Evolutionary conservation across 106 monocot species (phyloP).

Genomic region (Phalaenopsis aphrodite): DNA sequence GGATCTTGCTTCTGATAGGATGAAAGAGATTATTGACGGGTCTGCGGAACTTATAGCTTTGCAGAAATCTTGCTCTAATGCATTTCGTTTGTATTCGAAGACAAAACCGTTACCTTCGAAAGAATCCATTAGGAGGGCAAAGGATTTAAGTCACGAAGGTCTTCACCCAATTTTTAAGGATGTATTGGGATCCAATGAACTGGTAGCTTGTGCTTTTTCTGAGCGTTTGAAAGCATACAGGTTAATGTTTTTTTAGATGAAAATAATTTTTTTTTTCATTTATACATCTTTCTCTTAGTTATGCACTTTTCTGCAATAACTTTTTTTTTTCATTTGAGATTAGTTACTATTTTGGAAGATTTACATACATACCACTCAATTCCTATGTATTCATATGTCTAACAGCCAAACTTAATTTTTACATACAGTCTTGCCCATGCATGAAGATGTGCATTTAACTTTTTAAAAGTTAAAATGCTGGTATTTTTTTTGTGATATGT

Average conservation of each 20-base stretch:
- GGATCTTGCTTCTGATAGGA: slow-evolving; percentile 79
- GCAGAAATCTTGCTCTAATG: slow-evolving; percentile 70
- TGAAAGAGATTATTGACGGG: slow-evolving; percentile 52
- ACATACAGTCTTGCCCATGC: no score
- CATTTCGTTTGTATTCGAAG: slow-evolving; percentile 72
- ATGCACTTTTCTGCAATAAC: background rate
- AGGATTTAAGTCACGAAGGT: slow-evolving; percentile 78
- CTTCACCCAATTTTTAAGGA: slow-evolving; percentile 74
- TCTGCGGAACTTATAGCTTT: slow-evolving; percentile 42
- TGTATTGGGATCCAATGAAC: slow-evolving; percentile 55
- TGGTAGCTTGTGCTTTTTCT: slow-evolving; percentile 88
- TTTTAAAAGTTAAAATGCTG: no score
- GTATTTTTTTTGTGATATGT: no score
- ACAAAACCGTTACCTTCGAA: slow-evolving; percentile 78
- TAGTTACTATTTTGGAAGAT: no score
- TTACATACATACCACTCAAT: no score
- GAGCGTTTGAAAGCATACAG: slow-evolving; percentile 78
- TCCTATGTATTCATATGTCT: no score
- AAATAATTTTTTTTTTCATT: background rate
- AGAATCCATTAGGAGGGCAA: slow-evolving; percentile 76
- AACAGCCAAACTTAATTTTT: no score
- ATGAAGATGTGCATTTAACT: no score
- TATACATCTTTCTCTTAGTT: background rate
- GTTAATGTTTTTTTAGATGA: slow-evolving; percentile 27
- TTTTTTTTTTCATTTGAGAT: background rate